A percentile compares a stretch with the other conserved stretches of the same genome.
phyloP scores from a whole-genome alignment of 345 rosid species.

The Tarenaya hassleriana region DNA sequence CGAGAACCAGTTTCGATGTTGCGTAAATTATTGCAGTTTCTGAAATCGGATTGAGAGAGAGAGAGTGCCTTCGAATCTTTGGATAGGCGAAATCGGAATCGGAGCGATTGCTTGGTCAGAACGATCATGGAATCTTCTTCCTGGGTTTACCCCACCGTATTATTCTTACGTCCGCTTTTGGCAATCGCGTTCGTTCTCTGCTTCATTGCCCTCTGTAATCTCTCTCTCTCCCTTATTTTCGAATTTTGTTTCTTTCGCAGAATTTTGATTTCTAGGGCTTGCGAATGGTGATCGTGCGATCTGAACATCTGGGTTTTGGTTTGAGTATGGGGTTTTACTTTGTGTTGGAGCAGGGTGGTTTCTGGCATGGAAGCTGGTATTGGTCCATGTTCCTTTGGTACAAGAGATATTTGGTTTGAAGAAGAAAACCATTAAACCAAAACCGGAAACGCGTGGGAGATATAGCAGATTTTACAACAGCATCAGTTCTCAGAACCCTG shows the following conservation, averaged over 20 bases:
- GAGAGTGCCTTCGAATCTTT: slow-evolving; percentile 2
- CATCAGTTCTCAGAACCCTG: slow-evolving; percentile 25
- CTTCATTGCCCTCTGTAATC: slow-evolving; percentile 47
- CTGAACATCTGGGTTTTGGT: slow-evolving; percentile 10
- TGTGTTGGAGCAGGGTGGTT: slow-evolving; percentile 51
- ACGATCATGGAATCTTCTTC: slow-evolving; percentile 23
- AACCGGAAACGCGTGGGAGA: slow-evolving; percentile 43
- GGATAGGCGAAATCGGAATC: background rate
- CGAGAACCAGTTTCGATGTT: too few relatives aligned
- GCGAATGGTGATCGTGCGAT: background rate
- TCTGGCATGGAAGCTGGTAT: slow-evolving; percentile 82
- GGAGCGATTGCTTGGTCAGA: background rate
- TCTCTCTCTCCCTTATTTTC: background rate
- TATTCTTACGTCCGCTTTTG: slow-evolving; percentile 50
- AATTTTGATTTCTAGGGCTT: slow-evolving; percentile 2
- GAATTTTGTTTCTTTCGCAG: background rate
- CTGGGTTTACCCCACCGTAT: slow-evolving; percentile 29
- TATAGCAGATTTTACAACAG: slow-evolving; percentile 47
- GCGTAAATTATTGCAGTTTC: too few relatives aligned
- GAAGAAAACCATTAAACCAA: slow-evolving; percentile 46
- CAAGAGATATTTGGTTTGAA: slow-evolving; percentile 78
- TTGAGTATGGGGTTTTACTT: background rate
- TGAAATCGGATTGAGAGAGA: too few relatives aligned
- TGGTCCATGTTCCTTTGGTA: slow-evolving; percentile 76
- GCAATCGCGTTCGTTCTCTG: slow-evolving; percentile 50